phyloP scores from a whole-genome alignment of 768 basidiomycete genomes.

The Boletus pseudopeckii region DNA sequence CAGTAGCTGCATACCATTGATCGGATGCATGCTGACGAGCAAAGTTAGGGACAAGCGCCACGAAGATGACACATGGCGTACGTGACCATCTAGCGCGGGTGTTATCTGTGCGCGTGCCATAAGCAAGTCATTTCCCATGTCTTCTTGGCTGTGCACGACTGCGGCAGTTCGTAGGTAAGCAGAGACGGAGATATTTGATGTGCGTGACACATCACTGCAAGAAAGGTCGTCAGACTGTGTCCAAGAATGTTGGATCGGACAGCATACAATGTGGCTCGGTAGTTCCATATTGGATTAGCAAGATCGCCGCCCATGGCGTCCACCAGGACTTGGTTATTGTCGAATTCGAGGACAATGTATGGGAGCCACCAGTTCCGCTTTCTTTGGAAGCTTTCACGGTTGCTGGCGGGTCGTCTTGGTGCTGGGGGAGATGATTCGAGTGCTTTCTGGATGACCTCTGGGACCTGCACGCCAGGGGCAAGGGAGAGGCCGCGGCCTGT shows the following conservation, averaged over 20 bases:
- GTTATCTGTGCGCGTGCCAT: constrained; percentile 91
- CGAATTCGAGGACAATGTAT: constrained; percentile 95
- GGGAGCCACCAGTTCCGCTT: constrained; percentile 95
- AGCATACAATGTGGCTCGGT: constrained; percentile 89
- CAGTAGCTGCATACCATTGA: constrained; percentile 84
- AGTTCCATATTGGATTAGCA: constrained; percentile 89
- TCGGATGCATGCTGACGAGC: constrained; percentile 69
- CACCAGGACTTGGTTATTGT: constrained; percentile 95
- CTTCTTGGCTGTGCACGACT: constrained; percentile 69
- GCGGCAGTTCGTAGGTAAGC: constrained; percentile 86
- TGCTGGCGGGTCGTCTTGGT: constrained; percentile 56
- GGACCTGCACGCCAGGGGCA: constrained; percentile 73
- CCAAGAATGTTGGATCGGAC: background rate
- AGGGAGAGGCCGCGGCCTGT: constrained; percentile 78
- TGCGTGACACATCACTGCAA: constrained; percentile 87
- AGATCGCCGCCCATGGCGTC: constrained; percentile 97
- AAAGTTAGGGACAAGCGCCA: constrained; percentile 2
- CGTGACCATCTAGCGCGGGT: constrained; percentile 77
- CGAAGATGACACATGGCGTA: constrained; percentile 32
- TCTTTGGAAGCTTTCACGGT: constrained; percentile 89
- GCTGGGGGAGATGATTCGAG: constrained; percentile 59
- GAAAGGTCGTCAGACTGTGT: constrained; percentile 3
- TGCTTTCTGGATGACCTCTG: constrained; percentile 81
- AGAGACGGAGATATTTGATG: constrained; percentile 87
- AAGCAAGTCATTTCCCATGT: constrained; percentile 97